These are phyloP conservation scores for Colletotrichum coccodes DNA, from an alignment of 2,329 filamentous ascomycete genomes.

Conservation along the genomic window DNA sequence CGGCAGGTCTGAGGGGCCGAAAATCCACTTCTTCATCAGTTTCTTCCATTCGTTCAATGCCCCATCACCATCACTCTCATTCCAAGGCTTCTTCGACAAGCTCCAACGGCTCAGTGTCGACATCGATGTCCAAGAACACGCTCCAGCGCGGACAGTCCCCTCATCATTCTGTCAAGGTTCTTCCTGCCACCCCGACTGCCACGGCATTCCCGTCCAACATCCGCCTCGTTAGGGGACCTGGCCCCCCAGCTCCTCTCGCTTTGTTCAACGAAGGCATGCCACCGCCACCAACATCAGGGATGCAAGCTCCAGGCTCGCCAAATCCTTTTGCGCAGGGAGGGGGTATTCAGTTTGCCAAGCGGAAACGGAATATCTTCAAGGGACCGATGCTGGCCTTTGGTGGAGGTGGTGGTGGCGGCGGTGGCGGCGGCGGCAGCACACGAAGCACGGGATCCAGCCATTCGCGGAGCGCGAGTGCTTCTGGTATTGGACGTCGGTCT, in stretches of 20 bases:
- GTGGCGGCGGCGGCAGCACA: slow-evolving; percentile 42
- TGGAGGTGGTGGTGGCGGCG: slow-evolving; percentile 40
- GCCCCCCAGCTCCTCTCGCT: slow-evolving; percentile 60
- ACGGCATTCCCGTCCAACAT: slow-evolving; percentile 85
- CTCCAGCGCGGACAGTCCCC: slow-evolving; percentile 76
- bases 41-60: slow-evolving; percentile 91
- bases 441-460: slow-evolving; percentile 53
- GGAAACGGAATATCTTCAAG: slow-evolving; percentile 85
- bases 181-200: slow-evolving; percentile 86
- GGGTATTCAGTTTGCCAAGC: slow-evolving; percentile 78
- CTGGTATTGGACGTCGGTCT: slow-evolving; percentile 72
- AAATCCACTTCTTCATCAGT: slow-evolving; percentile 97
- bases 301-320: slow-evolving; percentile 61
- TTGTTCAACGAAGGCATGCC: slow-evolving; percentile 70
- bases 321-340: slow-evolving; percentile 65
- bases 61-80: slow-evolving; percentile 86
- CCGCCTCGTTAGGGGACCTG: slow-evolving; percentile 76
- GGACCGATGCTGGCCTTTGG: slow-evolving; percentile 75
- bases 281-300: slow-evolving; percentile 38
- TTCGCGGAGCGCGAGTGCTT: slow-evolving; percentile 70
- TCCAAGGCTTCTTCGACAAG: slow-evolving; percentile 96
- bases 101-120: slow-evolving; percentile 78
- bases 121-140: slow-evolving; percentile 74
- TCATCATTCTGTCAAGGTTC: slow-evolving; percentile 92
- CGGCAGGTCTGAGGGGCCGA: slow-evolving; percentile 84